Evolutionary conservation across 2,329 filamentous ascomycete species (phyloP).

Genomic region (Penicillium janthinellum): DNA sequence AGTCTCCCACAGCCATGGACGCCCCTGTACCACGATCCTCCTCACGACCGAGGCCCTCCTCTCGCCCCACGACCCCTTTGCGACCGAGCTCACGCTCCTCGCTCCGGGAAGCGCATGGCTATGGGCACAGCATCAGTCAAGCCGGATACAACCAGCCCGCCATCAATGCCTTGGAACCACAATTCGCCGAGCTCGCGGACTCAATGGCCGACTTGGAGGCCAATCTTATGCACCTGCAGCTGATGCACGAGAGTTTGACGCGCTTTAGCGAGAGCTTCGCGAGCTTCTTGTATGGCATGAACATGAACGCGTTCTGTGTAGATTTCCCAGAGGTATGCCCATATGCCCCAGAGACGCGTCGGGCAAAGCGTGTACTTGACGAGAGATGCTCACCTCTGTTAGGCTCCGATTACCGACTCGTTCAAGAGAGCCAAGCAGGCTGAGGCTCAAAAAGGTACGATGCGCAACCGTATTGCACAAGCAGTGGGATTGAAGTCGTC

Average conservation of each 20-base stretch:
- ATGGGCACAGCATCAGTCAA: constrained; percentile 39
- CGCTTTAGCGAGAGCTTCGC: constrained; percentile 96
- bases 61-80: constrained; percentile 87
- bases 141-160: constrained; percentile 56
- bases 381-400: constrained; percentile 1
- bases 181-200: constrained; percentile 90
- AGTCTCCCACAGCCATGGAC: constrained; percentile 25
- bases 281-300: constrained; percentile 90
- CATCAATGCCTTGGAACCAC: constrained; percentile 80
- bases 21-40: constrained; percentile 50
- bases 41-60: constrained; percentile 63
- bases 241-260: constrained; percentile 92
- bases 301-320: constrained; percentile 99
- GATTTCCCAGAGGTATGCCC: constrained; percentile 83
- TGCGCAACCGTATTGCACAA: not conserved
- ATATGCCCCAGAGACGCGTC: constrained; percentile 37
- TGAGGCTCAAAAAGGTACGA: constrained; percentile 53
- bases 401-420: constrained; percentile 83
- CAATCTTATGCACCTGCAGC: constrained; percentile 94
- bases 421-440: constrained; percentile 68
- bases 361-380: not conserved
- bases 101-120: constrained; percentile 73
- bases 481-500: not conserved
- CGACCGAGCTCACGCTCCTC: constrained; percentile 88
- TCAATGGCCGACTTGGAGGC: constrained; percentile 94